Evolutionary conservation across 106 monocot species (phyloP), one percentile per base, ranked within the genome.

Genomic region (Iris macrosiphon): DNA sequence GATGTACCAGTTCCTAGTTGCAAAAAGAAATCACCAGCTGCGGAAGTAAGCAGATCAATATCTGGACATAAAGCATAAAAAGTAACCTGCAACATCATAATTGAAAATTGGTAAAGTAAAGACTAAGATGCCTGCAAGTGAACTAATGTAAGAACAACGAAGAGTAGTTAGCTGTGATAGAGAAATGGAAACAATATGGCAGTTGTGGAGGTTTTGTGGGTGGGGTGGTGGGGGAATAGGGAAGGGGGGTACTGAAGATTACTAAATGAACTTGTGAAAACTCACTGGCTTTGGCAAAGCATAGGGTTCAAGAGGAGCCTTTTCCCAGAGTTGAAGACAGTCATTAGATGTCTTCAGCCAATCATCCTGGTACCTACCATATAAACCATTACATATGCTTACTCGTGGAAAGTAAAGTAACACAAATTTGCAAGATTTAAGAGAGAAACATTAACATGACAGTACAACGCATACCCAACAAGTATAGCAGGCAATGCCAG

Each of bases 281-380:
- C 79, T 86, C 71, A 96, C 95, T 48, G 81, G 71, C 53, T 96
- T 96, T 9, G 76, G 86, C 50, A 39, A 70, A 40, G 95, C 95
- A 89, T 96, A 96, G 62, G 95, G 95, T 52, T 96, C 95, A 49
- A 96, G 78, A 57, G 93, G 88, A 63, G 71, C 89, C 53, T 96
- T 96, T 60, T 96, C 95, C 95, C 95, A 96, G 4, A 83, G 27
- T 52, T 72, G 62, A 13, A 96, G 43, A 43, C 74, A 69, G 51
- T 71, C 83, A 21, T 58, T 57, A 31, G 95, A 82, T 39, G 86
- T 80, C 67, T 86, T 90, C 60, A 96, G 55, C 95, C 95, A 96
- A 83, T 96, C 95, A 70, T 96, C 95, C 74, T 96, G 94, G 68
- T 95, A 95, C 53, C 94, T 95, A 69, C 23, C 20, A 57, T 21